Evolutionary conservation across 2,329 filamentous ascomycete genomes (phyloP), one percentile per base, ranked within the genome.

Genomic region (Trichoderma harzianum): DNA sequence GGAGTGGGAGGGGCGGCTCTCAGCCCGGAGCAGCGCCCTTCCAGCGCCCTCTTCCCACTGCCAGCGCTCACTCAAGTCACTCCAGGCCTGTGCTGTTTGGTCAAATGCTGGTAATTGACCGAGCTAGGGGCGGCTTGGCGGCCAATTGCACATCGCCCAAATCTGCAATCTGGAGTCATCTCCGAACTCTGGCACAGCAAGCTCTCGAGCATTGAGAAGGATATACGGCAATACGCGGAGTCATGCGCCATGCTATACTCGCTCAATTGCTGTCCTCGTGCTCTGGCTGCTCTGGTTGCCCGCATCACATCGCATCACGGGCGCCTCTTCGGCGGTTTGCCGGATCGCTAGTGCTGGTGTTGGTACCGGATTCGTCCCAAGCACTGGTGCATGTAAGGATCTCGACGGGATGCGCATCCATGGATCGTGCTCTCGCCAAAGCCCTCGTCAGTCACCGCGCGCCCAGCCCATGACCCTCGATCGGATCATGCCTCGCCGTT

Each of bases 111-210:
- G n/a, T 72, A 72, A 74, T 74, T 75, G 74, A 74, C 74, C 74
- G 74, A 76, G 74, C 73, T 68, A 58, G 61, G 67, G 66, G 71
- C 70, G 68, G 65, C 69, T 72, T 65, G 70, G 72, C 73, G 53
- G 24, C 62, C 71, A 69, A 63, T 72, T 70, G 66, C 51, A 28
- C 47, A 68, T 43, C 64, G 51, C 24, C 51, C 71, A 70, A 34
- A 47, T 72, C 70, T 72, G 55, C 55, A 62, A 69, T 71, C 70
- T 68, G 64, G 70, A 68, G 67, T 69, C 64, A 69, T 63, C 57
- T 72, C 70, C 63, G 57, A 30, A 57, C 63, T 51, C 55, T 60
- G 57, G 47, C 30, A 10, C 51, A 43, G 64, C 64, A 57, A 34
- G 51, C 47, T 53, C 47, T 53, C 47, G 47, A 60, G 18, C 30